Evolutionary conservation across 208 protist species (phyloP).

Genomic region (Wallacemonas rigidus): DNA sequence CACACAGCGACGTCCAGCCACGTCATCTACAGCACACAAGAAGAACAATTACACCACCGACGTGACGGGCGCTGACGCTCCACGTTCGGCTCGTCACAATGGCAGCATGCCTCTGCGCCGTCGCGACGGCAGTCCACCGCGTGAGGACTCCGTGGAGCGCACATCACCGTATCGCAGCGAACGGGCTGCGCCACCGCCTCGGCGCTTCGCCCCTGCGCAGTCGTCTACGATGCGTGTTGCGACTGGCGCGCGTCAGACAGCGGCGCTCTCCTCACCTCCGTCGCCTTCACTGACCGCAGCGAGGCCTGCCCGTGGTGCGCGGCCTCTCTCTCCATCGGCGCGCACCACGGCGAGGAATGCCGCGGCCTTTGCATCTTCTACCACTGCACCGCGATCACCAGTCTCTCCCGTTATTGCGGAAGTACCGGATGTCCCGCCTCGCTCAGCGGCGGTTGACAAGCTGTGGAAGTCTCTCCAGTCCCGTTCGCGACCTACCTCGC

Average conservation of each 20-base stretch:
- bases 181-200: neutral
- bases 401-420: constrained; percentile 3
- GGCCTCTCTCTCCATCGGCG: neutral
- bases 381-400: neutral
- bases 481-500: constrained; percentile 18
- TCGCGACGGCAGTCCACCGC: neutral
- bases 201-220: neutral
- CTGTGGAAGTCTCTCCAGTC: constrained; percentile 14
- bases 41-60: too few relatives aligned
- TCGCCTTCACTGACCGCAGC: neutral
- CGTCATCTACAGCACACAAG: too few relatives aligned
- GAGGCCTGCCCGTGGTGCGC: too few relatives aligned
- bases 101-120: neutral
- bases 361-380: neutral
- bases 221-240: too few relatives aligned
- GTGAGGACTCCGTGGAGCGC: neutral
- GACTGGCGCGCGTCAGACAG: neutral
- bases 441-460: constrained; percentile 6
- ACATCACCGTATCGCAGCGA: neutral
- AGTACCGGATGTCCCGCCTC: neutral
- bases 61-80: too few relatives aligned
- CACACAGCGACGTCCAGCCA: too few relatives aligned
- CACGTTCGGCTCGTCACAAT: too few relatives aligned
- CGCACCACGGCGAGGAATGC: neutral
- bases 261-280: neutral